These are phyloP conservation scores for Fusarium sp. DNA, from an alignment of 2,329 filamentous ascomycete genomes.

Conservation along the genomic window DNA sequence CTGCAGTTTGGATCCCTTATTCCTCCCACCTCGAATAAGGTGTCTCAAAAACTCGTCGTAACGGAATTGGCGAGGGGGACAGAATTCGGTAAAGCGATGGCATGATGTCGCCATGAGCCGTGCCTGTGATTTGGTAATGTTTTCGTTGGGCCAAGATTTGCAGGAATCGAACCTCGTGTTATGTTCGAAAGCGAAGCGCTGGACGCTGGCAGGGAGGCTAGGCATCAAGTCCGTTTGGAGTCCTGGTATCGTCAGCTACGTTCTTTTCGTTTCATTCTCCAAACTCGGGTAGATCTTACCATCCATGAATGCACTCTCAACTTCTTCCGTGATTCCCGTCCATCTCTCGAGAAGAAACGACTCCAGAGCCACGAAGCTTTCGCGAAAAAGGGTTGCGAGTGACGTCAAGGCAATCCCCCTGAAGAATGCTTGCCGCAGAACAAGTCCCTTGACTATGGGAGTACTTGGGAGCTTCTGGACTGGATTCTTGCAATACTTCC, in stretches of 20 bases:
- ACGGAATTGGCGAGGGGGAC: background rate
- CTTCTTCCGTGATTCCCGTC: background rate
- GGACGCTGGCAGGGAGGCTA: conserved; percentile 17
- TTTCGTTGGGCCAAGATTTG: no score
- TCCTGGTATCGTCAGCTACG: conserved; percentile 18
- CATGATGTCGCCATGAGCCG: conserved; percentile 16
- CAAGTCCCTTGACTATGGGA: conserved; percentile 30
- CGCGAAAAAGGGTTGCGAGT: conserved; percentile 22
- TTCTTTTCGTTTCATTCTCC: background rate
- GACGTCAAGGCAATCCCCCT: conserved; percentile 21
- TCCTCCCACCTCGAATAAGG: background rate
- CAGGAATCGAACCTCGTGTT: background rate
- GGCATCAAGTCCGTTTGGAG: conserved; percentile 14
- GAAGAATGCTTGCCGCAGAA: conserved; percentile 17
- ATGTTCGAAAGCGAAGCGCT: conserved; percentile 7
- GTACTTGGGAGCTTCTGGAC: conserved; percentile 9
- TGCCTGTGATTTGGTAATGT: background rate
- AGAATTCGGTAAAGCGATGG: conserved; percentile 20
- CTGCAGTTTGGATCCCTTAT: conserved; percentile 14
- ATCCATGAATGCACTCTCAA: background rate
- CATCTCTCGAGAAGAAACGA: conserved; percentile 20
- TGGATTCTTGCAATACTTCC: background rate
- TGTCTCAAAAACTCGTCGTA: background rate
- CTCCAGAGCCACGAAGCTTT: conserved; percentile 31
- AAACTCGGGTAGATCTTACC: conserved; percentile 5